Evolutionary conservation across 345 rosid genomes (phyloP), one percentile per base, ranked within the genome.

Genomic region (Noccaea bulbosa): DNA sequence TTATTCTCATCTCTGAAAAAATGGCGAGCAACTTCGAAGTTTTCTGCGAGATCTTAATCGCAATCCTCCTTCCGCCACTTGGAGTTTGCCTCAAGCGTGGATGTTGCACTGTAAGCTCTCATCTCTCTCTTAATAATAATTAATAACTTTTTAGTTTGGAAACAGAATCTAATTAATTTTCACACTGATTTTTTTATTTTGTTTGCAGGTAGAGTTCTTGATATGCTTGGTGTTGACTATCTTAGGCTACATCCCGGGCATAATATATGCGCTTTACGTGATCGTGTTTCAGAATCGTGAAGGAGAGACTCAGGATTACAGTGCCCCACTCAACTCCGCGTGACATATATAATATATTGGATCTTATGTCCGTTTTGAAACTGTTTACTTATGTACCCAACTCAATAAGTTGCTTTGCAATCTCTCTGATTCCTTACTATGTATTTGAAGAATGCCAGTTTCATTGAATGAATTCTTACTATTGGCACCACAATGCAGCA

Each of bases 221-320:
- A 82, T 95, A 5, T 95, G 99, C 62, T 52, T 92, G 82, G 78
- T 92, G 11, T 50, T 95, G 74, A 95, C 99, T 0, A 65, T 89
- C 63, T 83, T 92, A n/a, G 99, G 99, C 6, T 95, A 92, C 77
- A 24, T 95, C 62, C 99, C 98, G 8, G 99, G 99, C 16, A 95
- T 95, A 14, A 88, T 95, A 22, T 92, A 94, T 57, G 99, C 99
- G 0, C 72, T 94, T 16, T 94, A 94, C 67, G 93, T 85, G 53
- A 94, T 94, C 66, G 83, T 94, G 60, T 94, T 84, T 67, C 75
- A 89, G 80, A 77, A 87, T 74, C 98, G 97, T 11, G 88, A 90
- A 1, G 84, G 84, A 73, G 83, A 59, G 75, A 81, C 91, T 54
- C 79, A 78, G 5, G 99, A 94, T 73, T 60, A 66, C 81, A 82